These are phyloP conservation scores for Leccinum angustisporum DNA, from an alignment of 1,284 basidiomycete species.

Conservation along the genomic window DNA sequence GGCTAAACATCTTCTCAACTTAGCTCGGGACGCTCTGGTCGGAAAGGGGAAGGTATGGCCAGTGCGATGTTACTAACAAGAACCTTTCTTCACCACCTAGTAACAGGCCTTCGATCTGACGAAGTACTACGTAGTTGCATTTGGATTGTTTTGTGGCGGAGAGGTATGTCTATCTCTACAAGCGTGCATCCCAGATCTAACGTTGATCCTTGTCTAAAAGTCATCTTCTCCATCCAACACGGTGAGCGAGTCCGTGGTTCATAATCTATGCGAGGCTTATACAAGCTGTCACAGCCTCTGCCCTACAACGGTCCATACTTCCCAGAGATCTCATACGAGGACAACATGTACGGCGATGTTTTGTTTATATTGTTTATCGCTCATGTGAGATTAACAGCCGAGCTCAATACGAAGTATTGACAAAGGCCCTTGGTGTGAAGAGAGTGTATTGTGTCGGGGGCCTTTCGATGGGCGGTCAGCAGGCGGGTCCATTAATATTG, in stretches of 20 bases:
- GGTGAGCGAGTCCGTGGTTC: slow-evolving; percentile 3
- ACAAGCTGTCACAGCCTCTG: slow-evolving; percentile 32
- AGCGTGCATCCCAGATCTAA: background rate
- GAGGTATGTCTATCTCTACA: slow-evolving; percentile 40
- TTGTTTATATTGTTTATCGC: background rate
- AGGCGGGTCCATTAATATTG: slow-evolving; percentile 31
- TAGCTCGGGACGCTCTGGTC: slow-evolving; percentile 48
- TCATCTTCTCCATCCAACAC: slow-evolving; percentile 22
- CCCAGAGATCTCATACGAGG: slow-evolving; percentile 37
- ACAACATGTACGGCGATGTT: slow-evolving; percentile 16
- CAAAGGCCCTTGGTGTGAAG: slow-evolving; percentile 46
- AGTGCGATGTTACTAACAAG: background rate
- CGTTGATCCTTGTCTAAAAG: background rate
- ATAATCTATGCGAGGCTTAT: slow-evolving; percentile 13
- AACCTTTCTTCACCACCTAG: background rate
- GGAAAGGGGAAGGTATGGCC: slow-evolving; percentile 44
- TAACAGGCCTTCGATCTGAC: slow-evolving; percentile 44
- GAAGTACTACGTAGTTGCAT: slow-evolving; percentile 55
- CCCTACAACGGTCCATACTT: slow-evolving; percentile 49
- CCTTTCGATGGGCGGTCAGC: slow-evolving; percentile 63
- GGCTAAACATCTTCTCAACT: slow-evolving; percentile 7
- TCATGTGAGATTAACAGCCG: slow-evolving; percentile 36
- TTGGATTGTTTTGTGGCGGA: slow-evolving; percentile 56
- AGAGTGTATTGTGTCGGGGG: slow-evolving; percentile 51
- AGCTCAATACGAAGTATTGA: slow-evolving; percentile 55